A percentile compares a stretch with the other conserved stretches of the same genome.
These are phyloP conservation scores for Trichoderma citrinoviride DNA, from an alignment of 2,329 filamentous ascomycete genomes.

Conservation along the genomic window DNA sequence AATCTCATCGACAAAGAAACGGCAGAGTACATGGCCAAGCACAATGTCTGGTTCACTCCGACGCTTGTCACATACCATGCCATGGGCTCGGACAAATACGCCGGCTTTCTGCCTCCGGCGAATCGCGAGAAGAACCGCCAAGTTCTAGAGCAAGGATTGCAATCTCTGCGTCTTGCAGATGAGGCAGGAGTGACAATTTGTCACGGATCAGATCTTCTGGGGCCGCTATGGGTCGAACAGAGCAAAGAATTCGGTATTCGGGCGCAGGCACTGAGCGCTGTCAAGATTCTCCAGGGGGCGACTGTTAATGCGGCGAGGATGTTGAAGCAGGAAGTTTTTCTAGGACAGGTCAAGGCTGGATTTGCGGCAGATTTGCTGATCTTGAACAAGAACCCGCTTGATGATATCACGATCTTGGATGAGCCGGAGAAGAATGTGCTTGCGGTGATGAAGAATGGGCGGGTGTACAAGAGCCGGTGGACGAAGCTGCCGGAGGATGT, in stretches of 20 bases:
- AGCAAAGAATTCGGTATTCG: slow-evolving; percentile 36
- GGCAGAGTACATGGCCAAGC: slow-evolving; percentile 49
- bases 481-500: slow-evolving; percentile 23
- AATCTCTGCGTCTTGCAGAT: slow-evolving; percentile 46
- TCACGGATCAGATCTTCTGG: slow-evolving; percentile 46
- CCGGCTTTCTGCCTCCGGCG: slow-evolving; percentile 43
- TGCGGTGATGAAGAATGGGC: slow-evolving; percentile 54
- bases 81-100: slow-evolving; percentile 45
- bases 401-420: slow-evolving; percentile 53
- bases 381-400: slow-evolving; percentile 51
- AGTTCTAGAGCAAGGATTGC: slow-evolving; percentile 47
- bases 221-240: slow-evolving; percentile 34
- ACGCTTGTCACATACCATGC: slow-evolving; percentile 53
- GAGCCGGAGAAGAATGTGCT: slow-evolving; percentile 46
- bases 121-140: slow-evolving; percentile 49
- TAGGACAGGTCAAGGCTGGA: slow-evolving; percentile 52
- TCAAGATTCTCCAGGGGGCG: slow-evolving; percentile 32
- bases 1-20: slow-evolving; percentile 44
- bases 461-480: slow-evolving; percentile 35
- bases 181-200: slow-evolving; percentile 55
- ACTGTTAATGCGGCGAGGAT: slow-evolving; percentile 51
- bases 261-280: slow-evolving; percentile 26
- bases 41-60: slow-evolving; percentile 50
- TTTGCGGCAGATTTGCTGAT: slow-evolving; percentile 54
- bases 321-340: slow-evolving; percentile 43